These are phyloP conservation scores for Karstenula rhodostoma DNA, from an alignment of 2,329 filamentous ascomycete genomes.

Conservation along the genomic window DNA sequence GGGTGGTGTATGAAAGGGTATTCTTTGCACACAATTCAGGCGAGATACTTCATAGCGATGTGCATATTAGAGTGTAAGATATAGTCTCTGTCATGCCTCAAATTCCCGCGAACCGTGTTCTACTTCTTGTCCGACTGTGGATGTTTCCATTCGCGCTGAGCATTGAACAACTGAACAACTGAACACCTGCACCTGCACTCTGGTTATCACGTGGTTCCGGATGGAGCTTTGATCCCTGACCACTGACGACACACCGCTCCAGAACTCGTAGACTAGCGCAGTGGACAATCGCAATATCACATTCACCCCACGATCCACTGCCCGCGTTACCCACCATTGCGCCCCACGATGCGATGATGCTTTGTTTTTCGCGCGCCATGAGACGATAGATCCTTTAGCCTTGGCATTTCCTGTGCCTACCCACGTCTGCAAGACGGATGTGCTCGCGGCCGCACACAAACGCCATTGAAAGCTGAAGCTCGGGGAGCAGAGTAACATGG, in stretches of 20 bases:
- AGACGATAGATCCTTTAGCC: neutral
- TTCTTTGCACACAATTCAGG: neutral
- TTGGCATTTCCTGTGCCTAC: neutral
- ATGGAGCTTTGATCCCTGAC: neutral
- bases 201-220: neutral
- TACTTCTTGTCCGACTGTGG: neutral
- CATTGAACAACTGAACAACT: neutral
- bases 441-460: neutral
- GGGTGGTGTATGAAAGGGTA: neutral
- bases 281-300: neutral
- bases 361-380: neutral
- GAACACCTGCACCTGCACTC: no score
- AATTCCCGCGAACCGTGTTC: neutral
- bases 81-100: neutral
- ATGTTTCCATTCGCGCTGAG: neutral
- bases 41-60: neutral
- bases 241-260: conserved; percentile 5
- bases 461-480: neutral
- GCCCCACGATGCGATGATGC: neutral
- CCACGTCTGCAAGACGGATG: neutral
- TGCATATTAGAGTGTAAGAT: neutral
- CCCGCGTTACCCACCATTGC: neutral
- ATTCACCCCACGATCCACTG: neutral
- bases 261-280: neutral
- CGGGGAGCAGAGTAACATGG: conserved; percentile 25